phyloP scores from a whole-genome alignment of 2,329 filamentous ascomycete genomes.

The Penicillium hesseltinei region DNA sequence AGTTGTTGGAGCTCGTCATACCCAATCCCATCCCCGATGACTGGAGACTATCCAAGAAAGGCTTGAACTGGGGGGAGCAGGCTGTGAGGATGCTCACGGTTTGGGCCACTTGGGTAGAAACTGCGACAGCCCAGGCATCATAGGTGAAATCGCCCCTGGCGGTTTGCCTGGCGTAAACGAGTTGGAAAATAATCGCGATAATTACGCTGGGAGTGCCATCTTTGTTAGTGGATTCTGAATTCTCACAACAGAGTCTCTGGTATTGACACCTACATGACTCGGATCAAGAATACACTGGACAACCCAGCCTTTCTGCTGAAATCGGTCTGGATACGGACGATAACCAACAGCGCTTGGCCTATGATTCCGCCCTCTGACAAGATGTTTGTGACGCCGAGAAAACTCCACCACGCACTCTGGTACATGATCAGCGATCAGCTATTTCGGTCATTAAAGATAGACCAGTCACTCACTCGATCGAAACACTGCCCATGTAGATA shows the following conservation, averaged over 20 bases:
- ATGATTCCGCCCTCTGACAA: constrained; percentile 27
- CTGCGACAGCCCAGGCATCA: constrained; percentile 21
- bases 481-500: constrained; percentile 23
- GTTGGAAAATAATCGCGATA: constrained; percentile 23
- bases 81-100: constrained; percentile 31
- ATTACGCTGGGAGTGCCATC: constrained; percentile 19
- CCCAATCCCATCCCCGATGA: constrained; percentile 30
- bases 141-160: constrained; percentile 19
- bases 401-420: constrained; percentile 27
- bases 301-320: constrained; percentile 18
- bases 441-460: neutral
- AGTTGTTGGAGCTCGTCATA: constrained; percentile 8
- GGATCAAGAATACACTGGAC: constrained; percentile 21
- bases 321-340: constrained; percentile 24
- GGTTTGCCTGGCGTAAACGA: constrained; percentile 18
- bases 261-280: constrained; percentile 23
- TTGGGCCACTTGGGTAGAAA: constrained; percentile 22
- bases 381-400: constrained; percentile 27
- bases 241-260: neutral
- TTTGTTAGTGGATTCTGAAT: neutral
- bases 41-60: constrained; percentile 30
- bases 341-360: constrained; percentile 22
- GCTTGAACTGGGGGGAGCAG: constrained; percentile 33
- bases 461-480: constrained; percentile 15
- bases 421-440: neutral